Percentiles rank a stretch among this genome's conserved stretches.
phyloP scores from a whole-genome alignment of 306 rosid species.

The Alnus rubra region DNA sequence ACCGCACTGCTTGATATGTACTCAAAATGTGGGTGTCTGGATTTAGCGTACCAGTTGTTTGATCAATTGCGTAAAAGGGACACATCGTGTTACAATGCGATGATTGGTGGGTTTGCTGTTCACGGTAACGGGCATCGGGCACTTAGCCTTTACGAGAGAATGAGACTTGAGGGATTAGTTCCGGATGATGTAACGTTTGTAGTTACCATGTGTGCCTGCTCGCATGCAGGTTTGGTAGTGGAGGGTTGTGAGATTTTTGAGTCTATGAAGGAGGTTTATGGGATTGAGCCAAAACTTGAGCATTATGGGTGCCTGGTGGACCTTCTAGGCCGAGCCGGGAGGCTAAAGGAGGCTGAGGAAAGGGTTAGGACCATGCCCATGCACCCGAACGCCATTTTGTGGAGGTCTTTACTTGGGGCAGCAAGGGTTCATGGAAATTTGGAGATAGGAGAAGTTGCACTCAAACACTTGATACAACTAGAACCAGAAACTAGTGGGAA shows the following conservation, averaged over 20 bases:
- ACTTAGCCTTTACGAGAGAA: slow-evolving; percentile 41
- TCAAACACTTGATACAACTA: slow-evolving; percentile 30
- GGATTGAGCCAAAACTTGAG: slow-evolving; percentile 40
- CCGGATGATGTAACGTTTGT: slow-evolving; percentile 44
- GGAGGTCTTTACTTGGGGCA: slow-evolving; percentile 56
- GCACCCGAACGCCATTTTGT: slow-evolving; percentile 48
- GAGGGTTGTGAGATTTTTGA: slow-evolving; percentile 38
- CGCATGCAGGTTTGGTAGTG: slow-evolving; percentile 44
- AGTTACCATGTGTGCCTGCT: slow-evolving; percentile 46
- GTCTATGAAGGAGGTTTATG: slow-evolving; percentile 33
- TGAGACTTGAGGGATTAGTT: slow-evolving; percentile 31
- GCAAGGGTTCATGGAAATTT: slow-evolving; percentile 45
- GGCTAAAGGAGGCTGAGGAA: slow-evolving; percentile 44
- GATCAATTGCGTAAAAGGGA: slow-evolving; percentile 38
- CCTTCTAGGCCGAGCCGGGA: slow-evolving; percentile 46
- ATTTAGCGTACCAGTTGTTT: slow-evolving; percentile 43
- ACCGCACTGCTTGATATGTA: slow-evolving; percentile 46
- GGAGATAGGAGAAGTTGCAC: slow-evolving; percentile 43
- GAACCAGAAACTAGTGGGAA: slow-evolving; percentile 22
- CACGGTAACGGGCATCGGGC: slow-evolving; percentile 47
- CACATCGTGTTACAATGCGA: slow-evolving; percentile 38
- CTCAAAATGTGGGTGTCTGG: slow-evolving; percentile 46
- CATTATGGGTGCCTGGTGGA: slow-evolving; percentile 47
- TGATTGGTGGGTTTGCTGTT: slow-evolving; percentile 48
- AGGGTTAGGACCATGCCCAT: slow-evolving; percentile 40